Percentiles rank a stretch among this genome's conserved stretches.
These are phyloP conservation scores for Citeromyces matritensis DNA, from an alignment of 805 yeast genomes.

Conservation along the genomic window DNA sequence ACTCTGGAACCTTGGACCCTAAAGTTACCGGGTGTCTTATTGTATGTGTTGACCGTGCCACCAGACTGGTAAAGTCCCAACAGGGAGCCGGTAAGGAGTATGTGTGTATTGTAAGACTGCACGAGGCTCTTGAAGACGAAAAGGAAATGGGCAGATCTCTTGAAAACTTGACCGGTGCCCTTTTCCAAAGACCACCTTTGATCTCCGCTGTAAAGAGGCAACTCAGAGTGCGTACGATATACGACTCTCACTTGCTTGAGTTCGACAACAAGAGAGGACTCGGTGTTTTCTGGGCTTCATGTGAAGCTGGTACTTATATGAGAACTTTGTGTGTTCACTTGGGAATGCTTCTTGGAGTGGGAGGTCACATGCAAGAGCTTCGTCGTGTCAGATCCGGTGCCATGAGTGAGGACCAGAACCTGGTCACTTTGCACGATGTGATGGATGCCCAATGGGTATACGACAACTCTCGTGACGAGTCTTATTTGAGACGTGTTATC, in stretches of 20 bases:
- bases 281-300: slow-evolving; percentile 98
- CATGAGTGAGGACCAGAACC: slow-evolving; percentile 71
- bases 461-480: slow-evolving; percentile 94
- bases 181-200: slow-evolving; percentile 98
- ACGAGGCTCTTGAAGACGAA: slow-evolving; percentile 82
- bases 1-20: slow-evolving; percentile 97
- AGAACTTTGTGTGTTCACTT: slow-evolving; percentile 97
- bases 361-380: slow-evolving; percentile 99
- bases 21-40: slow-evolving; percentile 94
- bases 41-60: slow-evolving; percentile 96
- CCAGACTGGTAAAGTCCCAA: slow-evolving; percentile 94
- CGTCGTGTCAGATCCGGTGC: slow-evolving; percentile 99
- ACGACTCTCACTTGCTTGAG: slow-evolving; percentile 90
- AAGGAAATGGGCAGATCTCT: slow-evolving; percentile 73
- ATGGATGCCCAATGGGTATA: slow-evolving; percentile 97
- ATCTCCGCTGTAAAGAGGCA: slow-evolving; percentile 99
- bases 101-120: slow-evolving; percentile 93
- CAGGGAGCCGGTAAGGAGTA: slow-evolving; percentile 99
- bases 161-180: slow-evolving; percentile 95
- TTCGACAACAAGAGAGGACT: slow-evolving; percentile 93
- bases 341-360: slow-evolving; percentile 96
- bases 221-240: slow-evolving; percentile 93
- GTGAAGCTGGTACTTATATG: slow-evolving; percentile 99
- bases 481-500: slow-evolving; percentile 84
- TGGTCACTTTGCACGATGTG: slow-evolving; percentile 94